Evolutionary conservation across 192 early-diverging fungal species (phyloP).

Genomic region (Linnemannia exigua): DNA sequence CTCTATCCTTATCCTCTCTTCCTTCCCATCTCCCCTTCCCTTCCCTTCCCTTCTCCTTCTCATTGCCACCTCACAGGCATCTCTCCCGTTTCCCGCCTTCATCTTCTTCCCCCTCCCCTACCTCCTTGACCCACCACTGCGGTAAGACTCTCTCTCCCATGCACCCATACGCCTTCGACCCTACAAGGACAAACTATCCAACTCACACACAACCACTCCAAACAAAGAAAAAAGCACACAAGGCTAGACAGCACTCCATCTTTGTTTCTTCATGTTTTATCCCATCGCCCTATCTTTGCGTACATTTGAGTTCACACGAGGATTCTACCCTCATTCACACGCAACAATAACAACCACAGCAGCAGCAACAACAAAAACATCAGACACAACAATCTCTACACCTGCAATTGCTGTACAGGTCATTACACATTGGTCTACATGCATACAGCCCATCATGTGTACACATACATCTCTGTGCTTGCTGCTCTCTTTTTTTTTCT

Average conservation of each 20-base stretch:
- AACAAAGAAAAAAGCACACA: not conserved
- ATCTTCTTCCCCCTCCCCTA: not conserved
- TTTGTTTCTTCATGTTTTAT: not conserved
- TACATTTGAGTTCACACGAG: not conserved
- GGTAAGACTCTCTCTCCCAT: constrained; percentile 8
- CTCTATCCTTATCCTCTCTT: not conserved
- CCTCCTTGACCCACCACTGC: constrained; percentile 1
- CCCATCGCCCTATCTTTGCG: not conserved
- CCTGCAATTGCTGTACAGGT: not conserved
- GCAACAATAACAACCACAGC: not conserved
- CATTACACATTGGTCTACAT: not conserved
- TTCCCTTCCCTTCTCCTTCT: not conserved
- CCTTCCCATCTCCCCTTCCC: not conserved
- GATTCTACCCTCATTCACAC: not conserved
- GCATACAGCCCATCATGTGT: too few species aligned
- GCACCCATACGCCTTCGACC: not conserved
- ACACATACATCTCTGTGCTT: not conserved
- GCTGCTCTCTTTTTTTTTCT: not conserved
- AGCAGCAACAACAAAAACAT: not conserved
- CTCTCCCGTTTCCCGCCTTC: not conserved
- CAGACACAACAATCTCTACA: not conserved
- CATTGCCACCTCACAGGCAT: not conserved
- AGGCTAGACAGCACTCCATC: not conserved
- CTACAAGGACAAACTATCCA: not conserved
- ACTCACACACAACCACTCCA: not conserved